These are phyloP conservation scores for Bolboschoenus planiculmis DNA, from an alignment of 176 grass and related monocot species.

Conservation along the genomic window DNA sequence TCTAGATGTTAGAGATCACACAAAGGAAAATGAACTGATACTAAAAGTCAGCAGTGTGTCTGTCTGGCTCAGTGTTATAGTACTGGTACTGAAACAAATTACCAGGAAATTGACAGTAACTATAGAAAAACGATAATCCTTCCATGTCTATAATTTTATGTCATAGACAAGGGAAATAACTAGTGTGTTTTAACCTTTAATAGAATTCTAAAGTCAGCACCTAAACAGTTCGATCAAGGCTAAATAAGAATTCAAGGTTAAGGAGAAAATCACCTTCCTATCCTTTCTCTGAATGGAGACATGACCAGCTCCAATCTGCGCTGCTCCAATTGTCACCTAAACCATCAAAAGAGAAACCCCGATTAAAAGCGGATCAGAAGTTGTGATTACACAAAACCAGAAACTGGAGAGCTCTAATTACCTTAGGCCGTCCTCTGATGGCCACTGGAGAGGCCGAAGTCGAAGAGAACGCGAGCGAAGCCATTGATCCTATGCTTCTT, in stretches of 20 bases:
- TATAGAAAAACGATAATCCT: neutral
- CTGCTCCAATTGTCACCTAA: slow-evolving; percentile 10
- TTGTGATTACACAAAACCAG: neutral
- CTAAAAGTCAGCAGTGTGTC: neutral
- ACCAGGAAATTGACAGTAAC: neutral
- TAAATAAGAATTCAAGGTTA: neutral
- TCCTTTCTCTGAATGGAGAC: slow-evolving; percentile 18
- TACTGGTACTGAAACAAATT: neutral
- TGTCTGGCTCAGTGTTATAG: neutral
- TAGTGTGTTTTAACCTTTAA: neutral
- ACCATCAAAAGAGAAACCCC: neutral
- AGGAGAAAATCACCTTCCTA: slow-evolving; percentile 5
- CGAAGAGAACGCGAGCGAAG: slow-evolving; percentile 9
- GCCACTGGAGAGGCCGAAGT: slow-evolving; percentile 20
- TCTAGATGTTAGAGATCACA: too few relatives aligned
- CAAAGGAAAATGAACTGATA: neutral
- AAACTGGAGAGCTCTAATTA: neutral
- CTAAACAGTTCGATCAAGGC: neutral
- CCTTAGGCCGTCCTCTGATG: slow-evolving; percentile 17
- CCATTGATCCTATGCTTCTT: slow-evolving; percentile 5
- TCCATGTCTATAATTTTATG: neutral
- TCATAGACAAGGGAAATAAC: neutral
- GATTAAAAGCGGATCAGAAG: neutral
- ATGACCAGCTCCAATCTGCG: slow-evolving; percentile 2
- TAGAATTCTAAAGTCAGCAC: neutral